These are phyloP conservation scores for Antitrichia curtipendula DNA, from an alignment of 225 moss, liverwort and hornwort genomes.

Conservation along the genomic window DNA sequence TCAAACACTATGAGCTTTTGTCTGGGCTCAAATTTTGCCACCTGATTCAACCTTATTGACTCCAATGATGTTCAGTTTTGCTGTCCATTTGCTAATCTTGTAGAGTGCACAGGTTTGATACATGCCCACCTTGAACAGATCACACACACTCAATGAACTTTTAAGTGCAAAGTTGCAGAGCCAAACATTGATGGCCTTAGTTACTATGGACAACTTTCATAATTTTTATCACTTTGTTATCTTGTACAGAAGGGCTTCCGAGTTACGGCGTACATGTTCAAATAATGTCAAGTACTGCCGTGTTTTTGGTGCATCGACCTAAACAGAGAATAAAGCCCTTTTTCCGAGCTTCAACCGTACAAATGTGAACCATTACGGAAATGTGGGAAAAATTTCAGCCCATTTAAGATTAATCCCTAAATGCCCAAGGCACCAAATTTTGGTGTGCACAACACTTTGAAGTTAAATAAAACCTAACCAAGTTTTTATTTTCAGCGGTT, in stretches of 20 bases:
- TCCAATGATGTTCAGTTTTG: background rate
- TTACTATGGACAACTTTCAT: background rate
- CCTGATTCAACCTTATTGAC: background rate
- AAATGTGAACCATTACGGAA: background rate
- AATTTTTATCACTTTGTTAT: background rate
- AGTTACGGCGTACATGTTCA: too few relatives aligned
- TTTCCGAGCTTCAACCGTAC: background rate
- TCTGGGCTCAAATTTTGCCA: background rate
- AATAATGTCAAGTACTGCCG: too few relatives aligned
- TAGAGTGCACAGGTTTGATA: background rate
- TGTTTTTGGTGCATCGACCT: too few relatives aligned
- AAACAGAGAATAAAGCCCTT: too few relatives aligned
- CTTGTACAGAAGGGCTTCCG: background rate
- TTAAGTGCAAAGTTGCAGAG: background rate
- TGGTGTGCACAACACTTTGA: too few relatives aligned
- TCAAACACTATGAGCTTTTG: background rate
- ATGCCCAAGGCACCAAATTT: too few relatives aligned
- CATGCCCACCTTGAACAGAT: background rate
- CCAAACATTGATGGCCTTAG: background rate
- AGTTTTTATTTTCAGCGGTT: too few relatives aligned
- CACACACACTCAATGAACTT: background rate
- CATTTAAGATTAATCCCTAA: too few relatives aligned
- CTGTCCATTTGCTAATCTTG: background rate
- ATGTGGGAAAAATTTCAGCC: too few relatives aligned
- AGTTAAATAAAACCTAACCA: too few relatives aligned